Percentiles rank a stretch among this genome's conserved stretches.
Conservation (phyloP, 345 rosid species). For the Populus nigra region DNA sequence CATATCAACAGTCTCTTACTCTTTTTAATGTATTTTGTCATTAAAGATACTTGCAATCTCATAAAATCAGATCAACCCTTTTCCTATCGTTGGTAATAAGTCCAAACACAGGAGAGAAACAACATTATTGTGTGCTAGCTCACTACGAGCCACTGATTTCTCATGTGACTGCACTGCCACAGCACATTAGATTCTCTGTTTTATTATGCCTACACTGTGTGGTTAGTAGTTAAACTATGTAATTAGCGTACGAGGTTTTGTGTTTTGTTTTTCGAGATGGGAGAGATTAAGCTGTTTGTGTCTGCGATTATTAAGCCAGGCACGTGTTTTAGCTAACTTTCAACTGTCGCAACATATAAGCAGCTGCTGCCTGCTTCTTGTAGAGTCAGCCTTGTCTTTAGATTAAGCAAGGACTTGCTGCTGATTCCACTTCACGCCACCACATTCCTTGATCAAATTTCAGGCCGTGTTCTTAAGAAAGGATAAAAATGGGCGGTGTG, state of each 20-base stretch:
- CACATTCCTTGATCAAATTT: not conserved
- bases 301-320: not conserved
- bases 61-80: not conserved
- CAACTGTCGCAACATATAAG: not conserved
- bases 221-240: not conserved
- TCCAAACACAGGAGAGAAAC: not conserved
- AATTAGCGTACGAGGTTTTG: slow-evolving; percentile 4
- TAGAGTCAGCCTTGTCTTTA: not conserved
- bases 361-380: not conserved
- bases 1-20: too few relatives aligned
- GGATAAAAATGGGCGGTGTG: not conserved
- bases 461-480: not conserved
- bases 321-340: not conserved
- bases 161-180: not conserved
- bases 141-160: not conserved
- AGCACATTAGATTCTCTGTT: slow-evolving; percentile 8
- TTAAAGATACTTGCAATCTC: not conserved
- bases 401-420: not conserved
- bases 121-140: not conserved
- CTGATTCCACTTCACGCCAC: slow-evolving; percentile 16
- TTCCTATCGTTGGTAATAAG: not conserved
- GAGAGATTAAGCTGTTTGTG: not conserved
- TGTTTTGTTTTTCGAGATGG: not conserved
- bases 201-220: not conserved
- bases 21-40: too few relatives aligned